Evolutionary conservation across 495 filamentous ascomycete species (phyloP).

Genomic region (Penicillium odoratum): DNA sequence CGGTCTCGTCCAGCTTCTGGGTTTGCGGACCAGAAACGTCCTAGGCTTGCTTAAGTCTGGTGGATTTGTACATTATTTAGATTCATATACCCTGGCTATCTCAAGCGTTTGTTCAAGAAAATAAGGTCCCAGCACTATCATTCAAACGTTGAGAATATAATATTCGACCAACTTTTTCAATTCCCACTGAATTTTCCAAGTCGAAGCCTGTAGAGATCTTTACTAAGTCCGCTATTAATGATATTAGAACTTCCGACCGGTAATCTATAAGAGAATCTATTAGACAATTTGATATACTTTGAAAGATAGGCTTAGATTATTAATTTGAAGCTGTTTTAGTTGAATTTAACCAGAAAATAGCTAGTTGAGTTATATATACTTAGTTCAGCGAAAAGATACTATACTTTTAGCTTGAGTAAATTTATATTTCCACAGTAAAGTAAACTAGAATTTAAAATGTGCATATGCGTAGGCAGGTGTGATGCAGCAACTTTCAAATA

Average conservation of each 20-base stretch:
- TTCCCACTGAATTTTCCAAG: too few species aligned
- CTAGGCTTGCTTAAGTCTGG: slow-evolving; percentile 17
- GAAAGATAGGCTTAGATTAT: too few species aligned
- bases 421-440: too few species aligned
- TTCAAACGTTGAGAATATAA: too few species aligned
- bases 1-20: slow-evolving; percentile 40
- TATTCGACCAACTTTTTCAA: too few species aligned
- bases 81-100: neutral
- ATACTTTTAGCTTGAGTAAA: neutral
- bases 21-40: slow-evolving; percentile 37
- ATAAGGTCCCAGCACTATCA: too few species aligned
- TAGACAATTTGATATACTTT: slow-evolving; percentile 6
- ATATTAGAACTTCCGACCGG: neutral
- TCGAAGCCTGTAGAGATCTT: neutral
- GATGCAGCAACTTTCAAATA: too few species aligned
- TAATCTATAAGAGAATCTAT: slow-evolving; percentile 18
- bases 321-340: too few species aligned
- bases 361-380: slow-evolving; percentile 11
- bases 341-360: neutral
- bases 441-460: too few species aligned
- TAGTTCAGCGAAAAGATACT: neutral
- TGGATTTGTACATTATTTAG: neutral
- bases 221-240: neutral
- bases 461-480: too few species aligned
- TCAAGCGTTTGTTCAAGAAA: too few species aligned